Evolutionary conservation across 2,329 filamentous ascomycete genomes (phyloP), one percentile per base, ranked within the genome.

Genomic region (Rhytidhysteron rufulum): DNA sequence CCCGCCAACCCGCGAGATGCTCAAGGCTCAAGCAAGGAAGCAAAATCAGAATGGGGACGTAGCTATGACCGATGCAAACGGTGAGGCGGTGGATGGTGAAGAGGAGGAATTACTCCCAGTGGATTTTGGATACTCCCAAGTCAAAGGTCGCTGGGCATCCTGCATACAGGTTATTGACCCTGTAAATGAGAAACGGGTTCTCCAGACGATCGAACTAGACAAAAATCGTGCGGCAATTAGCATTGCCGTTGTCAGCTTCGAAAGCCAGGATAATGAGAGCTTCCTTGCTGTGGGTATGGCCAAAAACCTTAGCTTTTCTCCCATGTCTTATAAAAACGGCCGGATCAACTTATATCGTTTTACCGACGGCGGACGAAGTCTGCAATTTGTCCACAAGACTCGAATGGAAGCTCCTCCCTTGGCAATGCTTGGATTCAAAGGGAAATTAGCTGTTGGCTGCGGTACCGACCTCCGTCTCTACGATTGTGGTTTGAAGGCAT

Each of bases 381-480:
- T 98, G 13, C 87, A 96, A 57, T 93, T 97, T 43, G 90, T 96
- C 47, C 93, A 98, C 69, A 96, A 96, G 66, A 98, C 94, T 1
- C 88, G 89, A 56, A 79, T 96, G 5, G 88, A 94, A 50, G 83
- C 89, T 49, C 90, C 91, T 2, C 88, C 94, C 1, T 81, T 88
- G 55, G 91, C 93, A n/a, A 74, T 98, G 13, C 73, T 93, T n/a
- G 77, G 82, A 3, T 99, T 98, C 72, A 91, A 97, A 63, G 94
- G 94, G 21, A 85, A 86, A 49, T 74, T 98, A 1, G 71, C 94
- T 3, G 85, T 85, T n/a, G 93, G 90, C 33, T 77, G 96, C 34
- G 91, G 90, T 40, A 82, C 84, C 52, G 82, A 85, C 24, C 69
- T 99, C 18, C 80, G 88, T 39, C 79, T 96, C 34, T 98, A 95